Base-by-base conservation (phyloP, 768 basidiomycete genomes). In the Aureoboletus auriporus region DNA sequence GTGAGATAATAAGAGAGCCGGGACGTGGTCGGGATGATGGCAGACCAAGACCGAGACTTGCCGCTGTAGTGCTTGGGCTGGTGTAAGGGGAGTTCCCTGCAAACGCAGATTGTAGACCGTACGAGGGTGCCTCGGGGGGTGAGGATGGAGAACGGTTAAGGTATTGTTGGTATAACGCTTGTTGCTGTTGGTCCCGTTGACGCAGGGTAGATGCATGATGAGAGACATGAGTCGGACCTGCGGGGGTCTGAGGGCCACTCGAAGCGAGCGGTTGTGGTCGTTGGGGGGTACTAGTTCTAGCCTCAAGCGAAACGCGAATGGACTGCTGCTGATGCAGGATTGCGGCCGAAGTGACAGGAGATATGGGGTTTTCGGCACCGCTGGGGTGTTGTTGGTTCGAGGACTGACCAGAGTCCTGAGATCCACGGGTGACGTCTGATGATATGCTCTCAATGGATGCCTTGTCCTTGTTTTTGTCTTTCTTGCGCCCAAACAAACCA, bases 101-200 rank as follows among this genome's bases (percentile, higher is more conserved):
- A 47, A 89, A 73, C 0, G 84, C 79, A 7, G 83, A 79, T 8
- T 83, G 89, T 5, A 89, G 84, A 10, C 87, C 91, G 60, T 87
- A 87, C 16, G 82, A 83, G 12, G 85, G 80, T 1, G 77, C 77
- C 52, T 93, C 87, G 0, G 87, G 84, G 3, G 85, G 82, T 1
- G 86, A 83, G 0, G 87, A 80, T 1, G 90, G 89, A 0, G 93
- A 93, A 16, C 84, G 80, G 51, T 84, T 89, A 65, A 96, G 88
- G 60, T 95, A 93, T 59, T 90, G 86, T 54, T 84, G 86, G 66
- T 95, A 96, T 28, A 89, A 69, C 9, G 83, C 82, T 64, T 93
- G 91, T 47, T 93, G 87, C 55, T 93, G 86, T 64, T 90, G 86
- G 54, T 96, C 93, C 44, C 83, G 80, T 67, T 93, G 88, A 51